Base-by-base conservation (phyloP, 164 flowering plant genomes). In the Piper longum region DNA sequence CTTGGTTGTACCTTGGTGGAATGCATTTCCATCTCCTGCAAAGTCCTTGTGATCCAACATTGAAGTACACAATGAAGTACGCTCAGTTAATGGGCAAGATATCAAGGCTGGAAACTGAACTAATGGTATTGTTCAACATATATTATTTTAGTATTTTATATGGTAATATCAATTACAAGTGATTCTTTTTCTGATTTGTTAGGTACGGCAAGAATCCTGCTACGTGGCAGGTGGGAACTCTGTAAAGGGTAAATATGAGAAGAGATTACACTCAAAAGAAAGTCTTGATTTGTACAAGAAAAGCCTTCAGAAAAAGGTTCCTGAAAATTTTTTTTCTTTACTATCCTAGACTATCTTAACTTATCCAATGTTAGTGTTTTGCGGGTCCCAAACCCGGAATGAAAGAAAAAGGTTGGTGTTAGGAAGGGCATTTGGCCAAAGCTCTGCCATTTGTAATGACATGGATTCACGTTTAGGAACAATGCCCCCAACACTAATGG, bases 181-280 rank as follows among this genome's bases (percentile, higher is more conserved):
- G 13, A 26, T 55, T 11, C 17, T 64, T 17, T 13, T 69, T 65
- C n/a, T 64, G 14, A 3, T 64, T 39, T 3, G 66, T 17, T 70
- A 91, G 98, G 96, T 87, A 55, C 80, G 91, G 14, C 69, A 84
- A 71, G 86, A 86, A 63, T 82, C 95, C 66, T 72, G 75, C 39
- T 65, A 78, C 71, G 66, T 90, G 57, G 83, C 79, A 1, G 97
- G 99, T 56, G 70, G 74, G 68, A 67, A 69, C 54, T 74, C 80
- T 56, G 43, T 62, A 58, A 65, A 72, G 66, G 82, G 67, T 51
- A 66, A 70, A 65, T 75, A 75, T 67, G 68, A 63, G 26, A 69
- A 74, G 66, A 77, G 62, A 63, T 59, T 5, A 41, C 59, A 42
- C 2, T 59, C 54, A 64, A 58, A 84, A 16, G 75, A 75, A 61